phyloP scores from a whole-genome alignment of 1,139 yeast species.

The Pichia sp. region DNA sequence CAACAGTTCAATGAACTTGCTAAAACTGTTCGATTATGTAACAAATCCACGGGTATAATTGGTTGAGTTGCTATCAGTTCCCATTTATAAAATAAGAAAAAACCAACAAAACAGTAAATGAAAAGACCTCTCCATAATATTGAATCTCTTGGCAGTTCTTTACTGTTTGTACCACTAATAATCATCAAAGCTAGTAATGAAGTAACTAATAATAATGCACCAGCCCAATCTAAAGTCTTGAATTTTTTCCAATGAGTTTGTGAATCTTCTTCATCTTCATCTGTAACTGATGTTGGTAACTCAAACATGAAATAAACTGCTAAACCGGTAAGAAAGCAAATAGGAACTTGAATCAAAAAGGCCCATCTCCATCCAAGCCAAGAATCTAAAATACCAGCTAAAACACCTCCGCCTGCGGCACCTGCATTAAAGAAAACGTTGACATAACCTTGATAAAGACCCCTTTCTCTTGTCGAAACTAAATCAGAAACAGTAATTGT shows the following conservation, averaged over 20 bases:
- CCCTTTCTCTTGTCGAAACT: conserved; percentile 47
- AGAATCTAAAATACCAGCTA: conserved; percentile 46
- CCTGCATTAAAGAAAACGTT: conserved; percentile 46
- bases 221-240: conserved; percentile 56
- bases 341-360: conserved; percentile 45
- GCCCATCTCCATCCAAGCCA: conserved; percentile 47
- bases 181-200: conserved; percentile 38
- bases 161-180: conserved; percentile 46
- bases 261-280: conserved; percentile 26
- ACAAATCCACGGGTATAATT: conserved; percentile 27
- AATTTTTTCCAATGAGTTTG: conserved; percentile 35
- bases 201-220: conserved; percentile 39
- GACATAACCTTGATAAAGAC: conserved; percentile 47
- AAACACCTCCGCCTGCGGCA: conserved; percentile 49
- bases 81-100: conserved; percentile 20
- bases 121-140: conserved; percentile 28
- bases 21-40: conserved; percentile 27
- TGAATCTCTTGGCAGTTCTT: conserved; percentile 39
- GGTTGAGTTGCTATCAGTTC: conserved; percentile 26
- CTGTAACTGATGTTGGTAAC: conserved; percentile 33
- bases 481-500: conserved; percentile 49
- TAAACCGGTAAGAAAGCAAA: conserved; percentile 36
- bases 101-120: conserved; percentile 16
- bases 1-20: conserved; percentile 32
- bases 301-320: conserved; percentile 35